These are phyloP conservation scores for Trichoderma sp. DNA, from an alignment of 2,329 filamentous ascomycete species.

Conservation along the genomic window DNA sequence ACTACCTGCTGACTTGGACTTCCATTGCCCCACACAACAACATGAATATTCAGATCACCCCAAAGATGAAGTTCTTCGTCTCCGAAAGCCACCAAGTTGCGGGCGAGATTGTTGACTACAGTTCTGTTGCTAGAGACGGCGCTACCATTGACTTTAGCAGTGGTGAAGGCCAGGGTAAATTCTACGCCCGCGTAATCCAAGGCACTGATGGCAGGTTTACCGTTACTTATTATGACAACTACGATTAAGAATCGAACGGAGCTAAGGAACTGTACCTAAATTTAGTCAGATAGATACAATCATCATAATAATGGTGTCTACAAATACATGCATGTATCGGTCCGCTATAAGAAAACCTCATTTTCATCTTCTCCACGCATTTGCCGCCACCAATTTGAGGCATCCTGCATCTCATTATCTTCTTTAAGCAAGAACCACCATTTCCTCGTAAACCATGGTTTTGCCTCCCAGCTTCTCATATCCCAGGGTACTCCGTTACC, in stretches of 20 bases:
- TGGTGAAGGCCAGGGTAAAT: conserved; percentile 7
- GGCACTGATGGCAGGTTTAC: background rate
- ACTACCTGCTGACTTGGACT: background rate
- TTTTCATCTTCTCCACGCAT: background rate
- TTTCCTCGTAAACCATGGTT: background rate
- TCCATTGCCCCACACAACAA: conserved; percentile 2
- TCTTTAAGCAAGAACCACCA: background rate
- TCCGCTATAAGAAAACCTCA: too few species aligned
- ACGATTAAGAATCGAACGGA: background rate
- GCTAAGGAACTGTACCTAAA: background rate
- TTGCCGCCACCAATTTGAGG: background rate
- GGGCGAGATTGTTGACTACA: conserved; percentile 16
- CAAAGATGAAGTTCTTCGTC: conserved; percentile 18
- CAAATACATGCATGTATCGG: too few species aligned
- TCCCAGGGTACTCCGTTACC: background rate
- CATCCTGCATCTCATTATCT: background rate
- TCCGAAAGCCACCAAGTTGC: conserved; percentile 1
- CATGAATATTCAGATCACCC: conserved; percentile 9
- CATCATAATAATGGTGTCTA: background rate
- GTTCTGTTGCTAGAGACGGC: background rate
- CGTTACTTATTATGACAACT: background rate
- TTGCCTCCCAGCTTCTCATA: background rate
- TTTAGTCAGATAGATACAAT: background rate
- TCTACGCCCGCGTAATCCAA: conserved; percentile 8
- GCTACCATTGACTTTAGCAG: conserved; percentile 14